Percentiles rank a stretch among this genome's conserved stretches.
These are phyloP conservation scores for Ceratorhiza oryzae-sativae DNA, from an alignment of 1,284 basidiomycete species.

Conservation along the genomic window DNA sequence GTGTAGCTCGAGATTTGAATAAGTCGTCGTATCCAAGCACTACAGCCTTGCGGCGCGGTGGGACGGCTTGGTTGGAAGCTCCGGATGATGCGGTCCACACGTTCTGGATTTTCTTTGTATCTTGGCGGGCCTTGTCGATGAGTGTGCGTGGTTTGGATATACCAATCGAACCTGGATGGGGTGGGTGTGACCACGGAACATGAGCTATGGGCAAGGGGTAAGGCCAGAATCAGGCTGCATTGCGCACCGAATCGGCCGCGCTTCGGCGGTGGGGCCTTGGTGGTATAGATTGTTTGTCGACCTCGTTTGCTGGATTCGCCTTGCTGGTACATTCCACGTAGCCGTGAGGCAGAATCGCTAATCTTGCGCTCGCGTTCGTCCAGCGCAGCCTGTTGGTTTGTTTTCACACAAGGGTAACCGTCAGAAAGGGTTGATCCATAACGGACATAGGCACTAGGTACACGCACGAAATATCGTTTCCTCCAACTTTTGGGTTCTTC, in stretches of 20 bases:
- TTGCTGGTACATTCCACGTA: slow-evolving; percentile 41
- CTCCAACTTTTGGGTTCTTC: slow-evolving; percentile 69
- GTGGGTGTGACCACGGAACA: not conserved
- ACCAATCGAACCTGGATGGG: slow-evolving; percentile 20
- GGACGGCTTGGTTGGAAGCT: slow-evolving; percentile 22
- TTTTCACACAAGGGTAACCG: not conserved
- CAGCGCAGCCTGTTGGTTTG: slow-evolving; percentile 11
- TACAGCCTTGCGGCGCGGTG: slow-evolving; percentile 23
- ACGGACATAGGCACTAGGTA: slow-evolving; percentile 11
- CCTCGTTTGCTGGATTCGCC: slow-evolving; percentile 42
- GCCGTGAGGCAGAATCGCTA: slow-evolving; percentile 39
- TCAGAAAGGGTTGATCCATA: slow-evolving; percentile 10
- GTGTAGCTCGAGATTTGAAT: slow-evolving; percentile 9
- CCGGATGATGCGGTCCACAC: slow-evolving; percentile 55
- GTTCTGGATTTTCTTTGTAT: slow-evolving; percentile 72
- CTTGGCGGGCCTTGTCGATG: slow-evolving; percentile 74
- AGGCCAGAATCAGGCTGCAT: not conserved
- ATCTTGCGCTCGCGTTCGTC: slow-evolving; percentile 43
- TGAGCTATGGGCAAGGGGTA: slow-evolving; percentile 23
- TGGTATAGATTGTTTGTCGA: slow-evolving; percentile 42
- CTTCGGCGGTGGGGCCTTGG: slow-evolving; percentile 42
- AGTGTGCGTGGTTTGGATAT: slow-evolving; percentile 62
- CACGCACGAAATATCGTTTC: slow-evolving; percentile 68
- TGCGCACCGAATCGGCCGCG: slow-evolving; percentile 40
- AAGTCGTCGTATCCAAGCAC: slow-evolving; percentile 23